Percentiles rank a stretch among this genome's conserved stretches.
phyloP scores from a whole-genome alignment of 768 basidiomycete genomes.

The Tulasnella sp. region DNA sequence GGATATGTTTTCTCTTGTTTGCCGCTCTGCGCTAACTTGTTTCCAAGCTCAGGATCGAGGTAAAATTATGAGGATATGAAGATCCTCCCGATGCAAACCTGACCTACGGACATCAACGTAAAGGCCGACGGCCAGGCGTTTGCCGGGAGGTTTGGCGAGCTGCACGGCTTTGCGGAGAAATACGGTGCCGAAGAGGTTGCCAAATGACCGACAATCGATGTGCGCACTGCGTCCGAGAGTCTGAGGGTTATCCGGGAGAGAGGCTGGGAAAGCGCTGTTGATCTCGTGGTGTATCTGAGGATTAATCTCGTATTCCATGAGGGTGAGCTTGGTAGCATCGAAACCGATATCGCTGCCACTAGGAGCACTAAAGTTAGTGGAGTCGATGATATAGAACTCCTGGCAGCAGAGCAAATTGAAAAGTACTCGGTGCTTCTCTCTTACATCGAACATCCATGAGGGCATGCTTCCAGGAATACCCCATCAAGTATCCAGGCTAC shows the following conservation, averaged over 20 bases:
- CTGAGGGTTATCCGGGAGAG: slow-evolving; percentile 47
- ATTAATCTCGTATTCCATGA: slow-evolving; percentile 49
- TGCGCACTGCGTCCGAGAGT: slow-evolving; percentile 49
- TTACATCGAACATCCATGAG: neutral
- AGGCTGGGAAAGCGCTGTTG: slow-evolving; percentile 49
- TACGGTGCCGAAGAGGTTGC: slow-evolving; percentile 56
- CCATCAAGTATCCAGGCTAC: slow-evolving; percentile 51
- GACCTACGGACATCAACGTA: neutral
- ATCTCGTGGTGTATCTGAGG: slow-evolving; percentile 58
- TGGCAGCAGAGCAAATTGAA: slow-evolving; percentile 47
- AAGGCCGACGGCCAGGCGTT: slow-evolving; percentile 80
- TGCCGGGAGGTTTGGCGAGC: slow-evolving; percentile 46
- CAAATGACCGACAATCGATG: slow-evolving; percentile 53
- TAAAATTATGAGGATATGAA: slow-evolving; percentile 32
- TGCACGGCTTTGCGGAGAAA: slow-evolving; percentile 38
- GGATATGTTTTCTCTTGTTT: slow-evolving; percentile 37
- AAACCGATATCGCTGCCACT: slow-evolving; percentile 53
- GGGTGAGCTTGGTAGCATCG: slow-evolving; percentile 41
- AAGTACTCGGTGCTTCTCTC: slow-evolving; percentile 39
- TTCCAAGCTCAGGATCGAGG: slow-evolving; percentile 68
- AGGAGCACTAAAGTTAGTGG: slow-evolving; percentile 49
- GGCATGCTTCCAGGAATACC: slow-evolving; percentile 38
- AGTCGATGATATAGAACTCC: slow-evolving; percentile 42
- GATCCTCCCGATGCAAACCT: neutral
- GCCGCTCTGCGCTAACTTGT: slow-evolving; percentile 28